Base-by-base conservation (phyloP, 2,329 filamentous ascomycete genomes). In the Stagonosporopsis chrysanthemi region DNA sequence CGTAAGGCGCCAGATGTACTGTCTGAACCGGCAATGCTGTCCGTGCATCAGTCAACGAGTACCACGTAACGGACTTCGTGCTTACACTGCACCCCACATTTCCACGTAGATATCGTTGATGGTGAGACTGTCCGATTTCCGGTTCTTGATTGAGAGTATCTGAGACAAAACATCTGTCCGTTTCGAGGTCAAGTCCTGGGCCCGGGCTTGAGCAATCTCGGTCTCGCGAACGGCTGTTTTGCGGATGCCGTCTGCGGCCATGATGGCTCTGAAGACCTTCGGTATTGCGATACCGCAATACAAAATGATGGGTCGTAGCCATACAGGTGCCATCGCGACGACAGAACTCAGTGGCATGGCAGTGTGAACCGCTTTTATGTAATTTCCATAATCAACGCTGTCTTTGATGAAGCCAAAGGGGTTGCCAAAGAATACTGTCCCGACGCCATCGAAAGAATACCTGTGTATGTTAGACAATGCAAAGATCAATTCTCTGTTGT, bases 1-100 rank as follows among this genome's bases (percentile, higher is more conserved):
- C 71, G 66, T 11, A 79, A 58, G 6, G 65, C 59, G 11, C 75
- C 70, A 7, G 72, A 71, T 0, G 75, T 78, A 4, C 76, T 78
- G 29, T 77, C 75, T 11, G 68, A 58, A 14, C 76, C 75, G 3
- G 74, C 76, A 43, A 74, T 72, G 29, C 72, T 61, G 53, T 8
- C 6, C 11, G 2, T 15, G n/a, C 42, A 67, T 45, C 12, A 15
- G 40, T 8, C n/a, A 31, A 12, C 11, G 4, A 40, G 7, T 4
- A 6, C 5, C n/a, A n/a, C 14, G 19, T 1, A 15, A 0, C 1
- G 2, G 23, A 15, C 29, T 15, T 9, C 8, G 26, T 43, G 67
- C 71, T 55, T 67, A 76, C 73, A 75, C 63, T 19, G 60, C 68
- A 12, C 53, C 62, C 58, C 64, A 74, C 9, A 63, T 65, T 48